Evolutionary conservation across 495 filamentous ascomycete genomes (phyloP), one percentile per base, ranked within the genome.

Genomic region (Penicillium turbatum): DNA sequence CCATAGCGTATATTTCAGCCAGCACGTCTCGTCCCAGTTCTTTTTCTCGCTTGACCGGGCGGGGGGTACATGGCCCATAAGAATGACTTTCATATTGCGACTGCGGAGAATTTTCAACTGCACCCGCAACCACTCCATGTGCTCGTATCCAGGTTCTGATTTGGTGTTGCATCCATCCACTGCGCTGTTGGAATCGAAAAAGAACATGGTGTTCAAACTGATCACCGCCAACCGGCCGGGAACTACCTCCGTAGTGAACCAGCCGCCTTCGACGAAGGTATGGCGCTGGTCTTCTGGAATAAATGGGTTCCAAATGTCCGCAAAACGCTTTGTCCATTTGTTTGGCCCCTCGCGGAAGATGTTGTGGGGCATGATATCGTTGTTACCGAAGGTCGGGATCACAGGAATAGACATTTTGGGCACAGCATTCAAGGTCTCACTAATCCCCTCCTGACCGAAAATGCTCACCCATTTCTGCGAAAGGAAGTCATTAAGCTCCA

Each of bases 1-100:
- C 90, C 90, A 97, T 3, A 97, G 74, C 0, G 92, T 87, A 69
- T 96, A 99, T 65, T 96, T 96, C 68, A 96, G 93, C 93, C 95
- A 99, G 72, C 93, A 99, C 0, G 87, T 90, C 72, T 88, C 85
- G 54, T 96, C 90, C 93, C 93, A 98, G 58, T 80, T 82, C 51
- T 76, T 77, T 77, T 98, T 98, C 61, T 81, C 83, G 1, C 85
- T 79, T 0, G 89, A 90, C 60, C 90, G 78, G 1, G 91, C 91
- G 0, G 93, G 93, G 8, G 95, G 89, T 17, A 97, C 90, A 74
- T 99, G 93, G 0, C 95, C 95, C 51, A 85, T 93, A 37, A 99
- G 69, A 37, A 99, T 95, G 6, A 87, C 93, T 68, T 99, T 97
- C 86, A 97, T 90, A 32, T 88, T 85, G 24, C 90, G 82, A 39